Percentiles rank a stretch among this genome's conserved stretches.
phyloP scores from a whole-genome alignment of 768 basidiomycete genomes.

The Suillus americanus region DNA sequence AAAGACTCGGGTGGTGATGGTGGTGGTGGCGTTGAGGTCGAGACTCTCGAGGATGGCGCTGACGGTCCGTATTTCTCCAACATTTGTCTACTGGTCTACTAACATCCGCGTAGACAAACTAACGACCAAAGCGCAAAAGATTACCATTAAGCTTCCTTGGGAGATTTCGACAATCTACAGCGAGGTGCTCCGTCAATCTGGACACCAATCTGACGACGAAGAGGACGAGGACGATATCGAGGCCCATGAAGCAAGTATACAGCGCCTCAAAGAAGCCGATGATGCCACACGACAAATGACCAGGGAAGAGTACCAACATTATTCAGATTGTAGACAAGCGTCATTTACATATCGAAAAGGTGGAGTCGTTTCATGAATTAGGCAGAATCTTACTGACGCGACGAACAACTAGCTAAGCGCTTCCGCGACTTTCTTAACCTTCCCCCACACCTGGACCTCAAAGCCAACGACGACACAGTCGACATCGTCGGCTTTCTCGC shows the following conservation, averaged over 20 bases:
- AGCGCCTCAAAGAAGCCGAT: constrained; percentile 91
- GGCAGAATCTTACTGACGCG: not conserved
- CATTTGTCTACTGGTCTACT: not conserved
- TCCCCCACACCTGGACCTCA: constrained; percentile 81
- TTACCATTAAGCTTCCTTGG: constrained; percentile 95
- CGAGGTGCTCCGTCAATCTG: constrained; percentile 73
- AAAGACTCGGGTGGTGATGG: constrained; percentile 87
- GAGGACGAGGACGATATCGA: constrained; percentile 97
- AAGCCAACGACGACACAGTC: constrained; percentile 90
- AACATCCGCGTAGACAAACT: constrained; percentile 58
- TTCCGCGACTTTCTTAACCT: constrained; percentile 95
- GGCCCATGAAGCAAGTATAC: constrained; percentile 92
- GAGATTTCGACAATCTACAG: constrained; percentile 91
- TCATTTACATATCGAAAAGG: constrained; percentile 98
- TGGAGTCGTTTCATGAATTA: constrained; percentile 29
- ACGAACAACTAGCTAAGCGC: constrained; percentile 67
- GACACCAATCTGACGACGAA: constrained; percentile 88
- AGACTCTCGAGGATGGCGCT: constrained; percentile 78
- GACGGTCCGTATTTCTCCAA: constrained; percentile 52
- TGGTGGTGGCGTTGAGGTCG: constrained; percentile 79
- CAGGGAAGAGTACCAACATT: constrained; percentile 94
- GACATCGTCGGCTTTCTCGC: constrained; percentile 97
- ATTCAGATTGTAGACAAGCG: constrained; percentile 94
- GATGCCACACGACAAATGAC: constrained; percentile 96
- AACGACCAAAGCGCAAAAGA: constrained; percentile 83